A percentile compares a stretch with the other conserved stretches of the same genome.
phyloP scores from a whole-genome alignment of 2,329 filamentous ascomycete species.

The Cercospora sp. region DNA sequence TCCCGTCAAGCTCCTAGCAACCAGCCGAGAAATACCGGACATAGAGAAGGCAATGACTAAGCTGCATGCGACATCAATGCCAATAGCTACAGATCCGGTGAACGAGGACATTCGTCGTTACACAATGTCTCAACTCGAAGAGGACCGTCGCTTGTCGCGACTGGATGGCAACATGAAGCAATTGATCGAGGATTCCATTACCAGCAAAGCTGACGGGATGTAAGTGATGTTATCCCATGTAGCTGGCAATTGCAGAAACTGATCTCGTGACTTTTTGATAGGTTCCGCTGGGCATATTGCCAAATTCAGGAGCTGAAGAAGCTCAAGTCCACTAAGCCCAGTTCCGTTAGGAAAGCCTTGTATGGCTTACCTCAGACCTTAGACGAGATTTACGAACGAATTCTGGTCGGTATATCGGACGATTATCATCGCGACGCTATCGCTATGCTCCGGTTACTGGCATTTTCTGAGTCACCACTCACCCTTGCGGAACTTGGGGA shows the following conservation, averaged over 20 bases:
- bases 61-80: background rate
- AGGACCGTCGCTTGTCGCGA: background rate
- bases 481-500: no score
- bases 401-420: no score
- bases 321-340: constrained; percentile 25
- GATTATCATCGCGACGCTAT: no score
- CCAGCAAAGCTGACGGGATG: constrained; percentile 32
- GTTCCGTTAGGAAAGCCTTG: constrained; percentile 15
- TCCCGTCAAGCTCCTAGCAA: no score
- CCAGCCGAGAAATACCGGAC: no score
- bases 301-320: constrained; percentile 32
- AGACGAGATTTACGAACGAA: no score
- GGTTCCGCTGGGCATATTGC: constrained; percentile 36
- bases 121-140: constrained; percentile 17
- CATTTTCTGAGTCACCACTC: no score
- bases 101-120: constrained; percentile 26
- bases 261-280: background rate
- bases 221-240: background rate
- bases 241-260: no score
- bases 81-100: constrained; percentile 6
- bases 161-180: background rate
- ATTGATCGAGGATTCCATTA: constrained; percentile 27
- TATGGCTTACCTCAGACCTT: no score
- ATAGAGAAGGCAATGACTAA: no score
- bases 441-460: no score